These are phyloP conservation scores for Xylariaceae sp. DNA, from an alignment of 2,329 filamentous ascomycete species.

Conservation along the genomic window DNA sequence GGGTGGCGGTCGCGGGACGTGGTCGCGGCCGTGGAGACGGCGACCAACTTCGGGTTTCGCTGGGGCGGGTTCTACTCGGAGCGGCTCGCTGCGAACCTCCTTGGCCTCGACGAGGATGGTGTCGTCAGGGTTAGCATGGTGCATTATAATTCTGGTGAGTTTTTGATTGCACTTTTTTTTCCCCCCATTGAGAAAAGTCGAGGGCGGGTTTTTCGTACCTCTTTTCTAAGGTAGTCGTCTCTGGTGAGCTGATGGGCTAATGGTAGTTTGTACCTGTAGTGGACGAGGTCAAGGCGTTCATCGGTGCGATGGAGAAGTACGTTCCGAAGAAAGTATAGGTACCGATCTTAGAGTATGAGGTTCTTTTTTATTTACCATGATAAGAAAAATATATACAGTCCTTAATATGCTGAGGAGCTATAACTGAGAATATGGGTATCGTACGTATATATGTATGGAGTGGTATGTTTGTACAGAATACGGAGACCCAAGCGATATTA, in stretches of 20 bases:
- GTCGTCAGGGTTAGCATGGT: conserved; percentile 74
- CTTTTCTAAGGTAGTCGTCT: not conserved
- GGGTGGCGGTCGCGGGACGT: conserved; percentile 63
- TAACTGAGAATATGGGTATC: conserved; percentile 8
- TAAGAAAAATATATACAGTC: too few relatives aligned
- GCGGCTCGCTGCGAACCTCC: conserved; percentile 63
- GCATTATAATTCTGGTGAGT: conserved; percentile 74
- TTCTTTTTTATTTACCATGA: too few relatives aligned
- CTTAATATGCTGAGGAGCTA: not conserved
- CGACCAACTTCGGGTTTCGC: conserved; percentile 65
- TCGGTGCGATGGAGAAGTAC: conserved; percentile 59
- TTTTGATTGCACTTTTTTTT: not conserved
- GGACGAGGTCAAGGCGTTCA: conserved; percentile 61
- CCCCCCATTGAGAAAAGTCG: not conserved
- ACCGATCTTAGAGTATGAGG: too few relatives aligned
- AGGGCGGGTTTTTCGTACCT: not conserved
- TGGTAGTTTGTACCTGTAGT: conserved; percentile 45
- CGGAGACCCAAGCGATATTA: too few relatives aligned
- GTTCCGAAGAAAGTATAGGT: conserved; percentile 41
- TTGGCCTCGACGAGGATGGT: conserved; percentile 65
- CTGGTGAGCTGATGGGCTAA: not conserved
- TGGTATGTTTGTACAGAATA: conserved; percentile 3
- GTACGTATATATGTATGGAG: conserved; percentile 14
- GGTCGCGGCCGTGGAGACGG: conserved; percentile 67
- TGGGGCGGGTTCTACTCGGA: conserved; percentile 75